phyloP scores from a whole-genome alignment of 2,329 filamentous ascomycete genomes.

The Fusarium dimerum region DNA sequence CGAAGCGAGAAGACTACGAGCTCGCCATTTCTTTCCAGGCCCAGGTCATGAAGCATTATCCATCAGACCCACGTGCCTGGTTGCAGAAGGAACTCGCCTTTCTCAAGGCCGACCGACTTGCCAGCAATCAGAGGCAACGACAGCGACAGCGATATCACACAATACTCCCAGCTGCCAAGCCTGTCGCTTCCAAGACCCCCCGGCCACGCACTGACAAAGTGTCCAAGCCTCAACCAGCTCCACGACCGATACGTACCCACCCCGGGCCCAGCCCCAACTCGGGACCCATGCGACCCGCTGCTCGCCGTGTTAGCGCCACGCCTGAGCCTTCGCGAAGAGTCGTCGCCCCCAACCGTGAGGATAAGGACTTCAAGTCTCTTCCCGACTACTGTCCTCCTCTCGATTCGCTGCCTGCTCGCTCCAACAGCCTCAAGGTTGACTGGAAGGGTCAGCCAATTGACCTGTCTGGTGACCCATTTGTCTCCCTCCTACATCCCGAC shows the following conservation, averaged over 20 bases:
- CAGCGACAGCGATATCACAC: slow-evolving; percentile 33
- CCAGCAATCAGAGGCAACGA: slow-evolving; percentile 31
- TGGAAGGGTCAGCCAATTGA: slow-evolving; percentile 84
- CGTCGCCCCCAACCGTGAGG: slow-evolving; percentile 70
- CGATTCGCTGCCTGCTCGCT: slow-evolving; percentile 63
- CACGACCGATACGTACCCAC: slow-evolving; percentile 39
- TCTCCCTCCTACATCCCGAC: slow-evolving; percentile 71
- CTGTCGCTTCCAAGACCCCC: slow-evolving; percentile 29
- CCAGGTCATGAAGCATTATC: slow-evolving; percentile 49
- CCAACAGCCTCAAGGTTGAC: slow-evolving; percentile 77
- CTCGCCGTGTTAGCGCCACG: slow-evolving; percentile 43
- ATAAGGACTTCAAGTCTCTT: slow-evolving; percentile 75
- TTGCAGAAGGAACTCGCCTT: slow-evolving; percentile 51
- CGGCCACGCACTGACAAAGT: slow-evolving; percentile 36
- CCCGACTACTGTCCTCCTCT: slow-evolving; percentile 73
- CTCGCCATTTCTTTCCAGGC: slow-evolving; percentile 54
- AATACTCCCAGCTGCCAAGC: slow-evolving; percentile 46
- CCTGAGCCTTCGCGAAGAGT: slow-evolving; percentile 53
- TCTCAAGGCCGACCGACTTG: slow-evolving; percentile 50
- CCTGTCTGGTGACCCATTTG: slow-evolving; percentile 70
- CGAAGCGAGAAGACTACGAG: slow-evolving; percentile 55
- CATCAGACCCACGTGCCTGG: slow-evolving; percentile 48
- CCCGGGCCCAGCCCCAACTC: slow-evolving; percentile 19
- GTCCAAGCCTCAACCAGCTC: slow-evolving; percentile 36
- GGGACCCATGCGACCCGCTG: slow-evolving; percentile 27